These are phyloP conservation scores for Pyrenophora teres DNA, from an alignment of 2,329 filamentous ascomycete genomes.

Conservation along the genomic window DNA sequence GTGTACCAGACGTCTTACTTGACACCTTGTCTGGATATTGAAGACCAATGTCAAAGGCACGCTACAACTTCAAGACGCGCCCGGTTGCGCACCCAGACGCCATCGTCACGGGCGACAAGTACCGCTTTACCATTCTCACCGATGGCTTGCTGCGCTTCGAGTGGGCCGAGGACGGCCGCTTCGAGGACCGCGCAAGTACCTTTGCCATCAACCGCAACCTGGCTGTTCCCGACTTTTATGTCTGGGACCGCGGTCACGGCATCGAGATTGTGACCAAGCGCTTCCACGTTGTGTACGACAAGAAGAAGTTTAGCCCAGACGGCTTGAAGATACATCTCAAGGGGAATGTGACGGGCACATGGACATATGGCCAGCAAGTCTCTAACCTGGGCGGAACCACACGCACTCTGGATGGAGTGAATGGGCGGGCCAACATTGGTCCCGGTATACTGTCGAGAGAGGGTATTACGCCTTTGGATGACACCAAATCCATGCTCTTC, in stretches of 20 bases:
- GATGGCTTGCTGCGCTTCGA: constrained; percentile 64
- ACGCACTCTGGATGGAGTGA: constrained; percentile 59
- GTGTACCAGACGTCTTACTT: constrained; percentile 12
- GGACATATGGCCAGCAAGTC: constrained; percentile 57
- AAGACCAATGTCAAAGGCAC: constrained; percentile 38
- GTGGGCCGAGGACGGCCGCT: constrained; percentile 63
- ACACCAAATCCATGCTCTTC: constrained; percentile 62
- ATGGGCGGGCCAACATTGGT: constrained; percentile 58
- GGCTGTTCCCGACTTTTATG: constrained; percentile 54
- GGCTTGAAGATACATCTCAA: constrained; percentile 56
- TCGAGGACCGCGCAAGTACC: constrained; percentile 66
- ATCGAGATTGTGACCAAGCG: constrained; percentile 62
- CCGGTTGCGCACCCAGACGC: constrained; percentile 54
- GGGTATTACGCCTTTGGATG: constrained; percentile 60
- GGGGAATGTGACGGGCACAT: constrained; percentile 51
- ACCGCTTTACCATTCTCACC: constrained; percentile 64
- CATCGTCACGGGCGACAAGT: constrained; percentile 55
- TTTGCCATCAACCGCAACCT: constrained; percentile 63
- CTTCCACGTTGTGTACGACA: constrained; percentile 64
- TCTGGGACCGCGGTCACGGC: constrained; percentile 52
- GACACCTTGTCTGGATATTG: constrained; percentile 9
- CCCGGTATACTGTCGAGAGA: constrained; percentile 57
- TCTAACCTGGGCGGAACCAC: constrained; percentile 55
- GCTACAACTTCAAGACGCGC: constrained; percentile 52
- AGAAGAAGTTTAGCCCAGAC: constrained; percentile 58